Evolutionary conservation across 192 early-diverging fungal species (phyloP).

Genomic region (Geosiphon pyriformis): DNA sequence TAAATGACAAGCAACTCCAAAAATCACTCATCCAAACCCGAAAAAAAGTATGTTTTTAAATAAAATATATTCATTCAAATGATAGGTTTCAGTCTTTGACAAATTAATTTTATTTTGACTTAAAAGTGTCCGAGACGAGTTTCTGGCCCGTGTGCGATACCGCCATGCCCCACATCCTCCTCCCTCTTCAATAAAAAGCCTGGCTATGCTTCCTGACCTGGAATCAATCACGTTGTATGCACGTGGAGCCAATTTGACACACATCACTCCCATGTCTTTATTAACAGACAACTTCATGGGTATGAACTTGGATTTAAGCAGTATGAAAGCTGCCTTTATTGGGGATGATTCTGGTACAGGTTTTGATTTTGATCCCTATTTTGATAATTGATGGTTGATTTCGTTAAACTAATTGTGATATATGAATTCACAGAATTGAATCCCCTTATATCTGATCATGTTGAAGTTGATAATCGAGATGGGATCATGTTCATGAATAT

Average conservation of each 20-base stretch:
- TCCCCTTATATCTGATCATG: not conserved
- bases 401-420: not conserved
- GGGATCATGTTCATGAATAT: not conserved
- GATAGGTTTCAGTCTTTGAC: too few relatives aligned
- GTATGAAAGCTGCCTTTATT: not conserved
- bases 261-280: not conserved
- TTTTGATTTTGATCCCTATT: not conserved
- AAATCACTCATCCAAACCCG: too few relatives aligned
- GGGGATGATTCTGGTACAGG: conserved; percentile 5
- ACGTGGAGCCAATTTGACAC: not conserved
- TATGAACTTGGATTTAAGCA: conserved; percentile 10
- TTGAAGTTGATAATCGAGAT: conserved; percentile 12
- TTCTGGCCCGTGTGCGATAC: not conserved
- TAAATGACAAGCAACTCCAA: too few relatives aligned
- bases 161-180: not conserved
- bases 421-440: not conserved
- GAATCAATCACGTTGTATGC: not conserved
- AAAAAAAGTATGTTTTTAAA: too few relatives aligned
- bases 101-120: not conserved
- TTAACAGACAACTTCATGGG: conserved; percentile 6
- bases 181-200: not conserved
- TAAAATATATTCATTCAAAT: too few relatives aligned
- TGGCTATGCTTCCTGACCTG: not conserved
- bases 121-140: not conserved
- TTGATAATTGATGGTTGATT: not conserved